A percentile compares a stretch with the other conserved stretches of the same genome.
Evolutionary conservation across 371 early-diverging fungal genomes (phyloP).

Genomic region (Rhizopus stolonifer): DNA sequence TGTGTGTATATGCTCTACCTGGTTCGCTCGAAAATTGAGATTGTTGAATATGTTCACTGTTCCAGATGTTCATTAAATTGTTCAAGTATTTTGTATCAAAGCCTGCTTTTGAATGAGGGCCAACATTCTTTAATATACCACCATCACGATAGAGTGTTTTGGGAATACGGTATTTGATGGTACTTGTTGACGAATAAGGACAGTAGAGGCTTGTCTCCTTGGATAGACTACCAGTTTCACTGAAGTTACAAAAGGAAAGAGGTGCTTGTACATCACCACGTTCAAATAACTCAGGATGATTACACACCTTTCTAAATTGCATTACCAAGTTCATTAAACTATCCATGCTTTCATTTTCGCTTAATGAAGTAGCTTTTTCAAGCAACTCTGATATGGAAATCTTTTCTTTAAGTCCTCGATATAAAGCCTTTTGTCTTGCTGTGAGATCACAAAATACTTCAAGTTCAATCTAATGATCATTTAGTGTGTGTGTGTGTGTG

Average conservation of each 20-base stretch:
- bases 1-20: constrained; percentile 25
- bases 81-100: constrained; percentile 51
- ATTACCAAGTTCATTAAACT: constrained; percentile 94
- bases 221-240: constrained; percentile 60
- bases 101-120: constrained; percentile 54
- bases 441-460: constrained; percentile 86
- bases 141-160: constrained; percentile 71
- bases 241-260: constrained; percentile 61
- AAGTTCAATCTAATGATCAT: constrained; percentile 63
- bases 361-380: constrained; percentile 68
- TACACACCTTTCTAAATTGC: constrained; percentile 98
- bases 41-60: constrained; percentile 48
- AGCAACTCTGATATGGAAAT: constrained; percentile 82
- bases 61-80: constrained; percentile 61
- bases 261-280: constrained; percentile 84
- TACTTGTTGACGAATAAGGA: constrained; percentile 64
- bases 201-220: constrained; percentile 61
- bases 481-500: too few relatives aligned
- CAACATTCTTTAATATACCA: constrained; percentile 44
- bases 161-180: constrained; percentile 65
- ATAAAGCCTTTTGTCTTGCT: constrained; percentile 79
- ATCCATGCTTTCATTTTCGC: constrained; percentile 66
- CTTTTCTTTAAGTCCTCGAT: constrained; percentile 77
- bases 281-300: constrained; percentile 98
- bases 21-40: constrained; percentile 40